A percentile compares a stretch with the other conserved stretches of the same genome.
Evolutionary conservation across 2,329 filamentous ascomycete genomes (phyloP).

Genomic region (Xylariales sp.): DNA sequence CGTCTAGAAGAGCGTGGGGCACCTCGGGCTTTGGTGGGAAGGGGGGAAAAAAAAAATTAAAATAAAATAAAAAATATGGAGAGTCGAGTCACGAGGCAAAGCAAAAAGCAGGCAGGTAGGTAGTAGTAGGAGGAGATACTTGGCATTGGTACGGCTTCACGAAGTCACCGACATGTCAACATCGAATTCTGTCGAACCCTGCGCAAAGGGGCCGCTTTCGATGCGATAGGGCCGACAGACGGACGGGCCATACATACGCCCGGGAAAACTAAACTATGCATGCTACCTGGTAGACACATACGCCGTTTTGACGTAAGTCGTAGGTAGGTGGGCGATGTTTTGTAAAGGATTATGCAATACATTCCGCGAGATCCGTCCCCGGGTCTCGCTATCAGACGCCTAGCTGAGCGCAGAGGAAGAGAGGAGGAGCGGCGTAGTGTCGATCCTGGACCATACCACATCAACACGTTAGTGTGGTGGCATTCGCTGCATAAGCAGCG

Average conservation of each 20-base stretch:
- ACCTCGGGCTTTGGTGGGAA: background rate
- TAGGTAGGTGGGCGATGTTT: conserved; percentile 4
- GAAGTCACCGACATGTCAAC: conserved; percentile 4
- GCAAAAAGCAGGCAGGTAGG: background rate
- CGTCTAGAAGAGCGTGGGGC: background rate
- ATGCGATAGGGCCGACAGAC: background rate
- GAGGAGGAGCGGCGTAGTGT: conserved; percentile 16
- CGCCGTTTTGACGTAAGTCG: conserved; percentile 9
- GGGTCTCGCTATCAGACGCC: background rate
- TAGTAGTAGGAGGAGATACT: background rate
- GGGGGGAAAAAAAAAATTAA: background rate
- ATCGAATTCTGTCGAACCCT: background rate
- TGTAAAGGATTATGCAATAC: conserved; percentile 4
- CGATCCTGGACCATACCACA: conserved; percentile 25
- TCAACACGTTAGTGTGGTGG: conserved; percentile 25
- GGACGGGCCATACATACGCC: background rate
- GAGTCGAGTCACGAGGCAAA: conserved; percentile 19
- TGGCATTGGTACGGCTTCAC: conserved; percentile 15
- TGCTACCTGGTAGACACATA: conserved; percentile 6
- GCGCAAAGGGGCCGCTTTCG: background rate
- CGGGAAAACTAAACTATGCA: conserved; percentile 2
- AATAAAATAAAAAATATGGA: background rate
- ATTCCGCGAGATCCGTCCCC: conserved; percentile 21
- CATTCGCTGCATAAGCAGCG: conserved; percentile 9
- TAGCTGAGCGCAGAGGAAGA: background rate